Base-by-base conservation (phyloP, 2,329 filamentous ascomycete genomes). In the Exophiala mesophila region DNA sequence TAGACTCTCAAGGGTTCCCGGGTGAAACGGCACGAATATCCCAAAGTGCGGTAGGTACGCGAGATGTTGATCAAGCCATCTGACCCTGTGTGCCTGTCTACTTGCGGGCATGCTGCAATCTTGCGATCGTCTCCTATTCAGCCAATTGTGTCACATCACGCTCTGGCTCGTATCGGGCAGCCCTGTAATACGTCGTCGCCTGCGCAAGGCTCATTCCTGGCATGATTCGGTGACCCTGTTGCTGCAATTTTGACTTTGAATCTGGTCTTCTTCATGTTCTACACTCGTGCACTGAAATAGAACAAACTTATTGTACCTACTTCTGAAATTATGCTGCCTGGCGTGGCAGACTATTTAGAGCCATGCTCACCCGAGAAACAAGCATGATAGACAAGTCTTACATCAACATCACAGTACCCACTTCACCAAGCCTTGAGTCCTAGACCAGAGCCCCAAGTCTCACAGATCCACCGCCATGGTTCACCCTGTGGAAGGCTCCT, bases 401-500 rank as follows among this genome's bases (percentile, higher is more conserved):
- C n/a, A n/a, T n/a, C n/a, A n/a, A n/a, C n/a, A n/a, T n/a, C n/a
- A n/a, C n/a, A n/a, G n/a, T n/a, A n/a, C n/a, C n/a, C n/a, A n/a
- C n/a, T n/a, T n/a, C n/a, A n/a, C n/a, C n/a, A n/a, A n/a, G n/a
- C n/a, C n/a, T n/a, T n/a, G n/a, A n/a, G n/a, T n/a, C n/a, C n/a
- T n/a, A n/a, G n/a, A n/a, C n/a, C n/a, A n/a, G n/a, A n/a, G n/a
- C n/a, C n/a, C n/a, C n/a, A n/a, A n/a, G n/a, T n/a, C n/a, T n/a
- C n/a, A n/a, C n/a, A n/a, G n/a, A 26, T 26, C 23, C 23, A 7
- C 12, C 23, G 12, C 6, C 23, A 26, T 26, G 23, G 36, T 47
- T 10, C 29, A 47, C 16, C 15, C 33, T 21, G 44, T 39, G 4
- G 24, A 43, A 10, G 44, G 44, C 26, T 52, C 49, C 2, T 55